Evolutionary conservation across 106 monocot species (phyloP).

Genomic region (Chionographis japonica): DNA sequence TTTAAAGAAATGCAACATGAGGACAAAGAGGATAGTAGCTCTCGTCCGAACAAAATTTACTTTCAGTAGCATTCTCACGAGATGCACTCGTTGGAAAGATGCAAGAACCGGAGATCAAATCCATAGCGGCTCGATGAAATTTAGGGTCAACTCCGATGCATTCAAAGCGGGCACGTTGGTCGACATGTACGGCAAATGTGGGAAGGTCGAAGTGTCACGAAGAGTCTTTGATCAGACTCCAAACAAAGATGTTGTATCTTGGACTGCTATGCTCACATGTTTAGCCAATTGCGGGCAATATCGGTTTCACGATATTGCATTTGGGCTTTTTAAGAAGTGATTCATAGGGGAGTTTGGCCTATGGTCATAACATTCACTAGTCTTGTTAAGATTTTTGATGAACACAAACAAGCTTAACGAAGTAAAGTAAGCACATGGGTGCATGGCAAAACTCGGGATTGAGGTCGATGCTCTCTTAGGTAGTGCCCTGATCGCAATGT

Average conservation of each 20-base stretch:
- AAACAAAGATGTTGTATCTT: constrained; percentile 34
- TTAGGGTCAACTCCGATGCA: constrained; percentile 27
- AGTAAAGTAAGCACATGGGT: constrained; percentile 53
- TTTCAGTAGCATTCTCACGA: constrained; percentile 36
- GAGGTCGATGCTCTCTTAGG: constrained; percentile 40
- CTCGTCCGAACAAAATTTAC: constrained; percentile 27
- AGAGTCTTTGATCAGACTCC: constrained; percentile 25
- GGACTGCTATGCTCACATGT: constrained; percentile 55
- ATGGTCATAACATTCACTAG: constrained; percentile 44
- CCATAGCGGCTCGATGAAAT: constrained; percentile 35
- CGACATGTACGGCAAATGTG: constrained; percentile 56
- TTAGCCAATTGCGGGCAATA: constrained; percentile 20
- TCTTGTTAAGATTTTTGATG: constrained; percentile 51
- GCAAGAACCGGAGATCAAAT: constrained; percentile 34
- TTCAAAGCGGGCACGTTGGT: constrained; percentile 36
- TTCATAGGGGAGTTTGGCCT: constrained; percentile 36
- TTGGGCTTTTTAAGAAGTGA: constrained; percentile 48
- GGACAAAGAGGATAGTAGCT: neutral
- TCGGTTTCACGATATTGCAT: constrained; percentile 7
- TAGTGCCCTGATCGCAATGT: constrained; percentile 51
- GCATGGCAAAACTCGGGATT: constrained; percentile 34
- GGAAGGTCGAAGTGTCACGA: constrained; percentile 27
- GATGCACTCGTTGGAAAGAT: constrained; percentile 33
- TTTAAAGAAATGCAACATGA: constrained; percentile 13
- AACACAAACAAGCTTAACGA: constrained; percentile 27